A percentile compares a stretch with the other conserved stretches of the same genome.
phyloP scores from a whole-genome alignment of 2,329 filamentous ascomycete genomes.

The Aspergillus hiratsukae region DNA sequence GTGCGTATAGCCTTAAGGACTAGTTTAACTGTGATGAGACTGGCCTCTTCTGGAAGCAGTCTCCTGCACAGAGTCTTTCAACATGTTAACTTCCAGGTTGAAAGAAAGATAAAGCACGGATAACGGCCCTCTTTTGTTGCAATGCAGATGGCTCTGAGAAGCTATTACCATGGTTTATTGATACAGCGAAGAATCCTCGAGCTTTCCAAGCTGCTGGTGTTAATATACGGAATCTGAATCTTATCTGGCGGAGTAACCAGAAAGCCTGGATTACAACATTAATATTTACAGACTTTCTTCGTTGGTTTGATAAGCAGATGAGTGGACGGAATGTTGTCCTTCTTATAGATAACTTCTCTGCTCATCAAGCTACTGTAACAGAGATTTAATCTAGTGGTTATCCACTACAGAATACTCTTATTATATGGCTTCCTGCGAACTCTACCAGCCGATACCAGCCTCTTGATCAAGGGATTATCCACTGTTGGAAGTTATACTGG shows the following conservation, averaged over 20 bases:
- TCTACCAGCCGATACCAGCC: conserved; percentile 4
- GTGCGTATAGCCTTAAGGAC: too few relatives aligned
- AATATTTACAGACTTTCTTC: conserved; percentile 1
- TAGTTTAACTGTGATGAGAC: too few relatives aligned
- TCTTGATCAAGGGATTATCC: conserved; percentile 2
- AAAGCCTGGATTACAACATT: neutral
- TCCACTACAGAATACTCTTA: conserved; percentile 7
- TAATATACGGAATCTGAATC: neutral
- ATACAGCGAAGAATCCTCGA: neutral
- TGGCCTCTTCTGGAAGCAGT: too few relatives aligned
- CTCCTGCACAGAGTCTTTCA: too few relatives aligned
- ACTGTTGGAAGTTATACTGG: too few relatives aligned
- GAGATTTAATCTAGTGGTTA: neutral
- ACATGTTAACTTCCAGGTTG: too few relatives aligned
- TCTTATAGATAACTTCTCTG: conserved; percentile 10
- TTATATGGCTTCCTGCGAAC: conserved; percentile 7
- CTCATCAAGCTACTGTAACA: conserved; percentile 4
- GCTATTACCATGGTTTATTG: neutral
- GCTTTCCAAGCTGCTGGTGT: neutral
- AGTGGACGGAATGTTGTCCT: conserved; percentile 9
- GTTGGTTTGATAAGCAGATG: conserved; percentile 10
- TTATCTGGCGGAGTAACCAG: neutral
- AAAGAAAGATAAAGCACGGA: too few relatives aligned
- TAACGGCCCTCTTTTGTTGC: too few relatives aligned
- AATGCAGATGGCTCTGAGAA: too few relatives aligned